Conservation (phyloP, 441 rosid species). For the Pelargonium fulgidum region DNA sequence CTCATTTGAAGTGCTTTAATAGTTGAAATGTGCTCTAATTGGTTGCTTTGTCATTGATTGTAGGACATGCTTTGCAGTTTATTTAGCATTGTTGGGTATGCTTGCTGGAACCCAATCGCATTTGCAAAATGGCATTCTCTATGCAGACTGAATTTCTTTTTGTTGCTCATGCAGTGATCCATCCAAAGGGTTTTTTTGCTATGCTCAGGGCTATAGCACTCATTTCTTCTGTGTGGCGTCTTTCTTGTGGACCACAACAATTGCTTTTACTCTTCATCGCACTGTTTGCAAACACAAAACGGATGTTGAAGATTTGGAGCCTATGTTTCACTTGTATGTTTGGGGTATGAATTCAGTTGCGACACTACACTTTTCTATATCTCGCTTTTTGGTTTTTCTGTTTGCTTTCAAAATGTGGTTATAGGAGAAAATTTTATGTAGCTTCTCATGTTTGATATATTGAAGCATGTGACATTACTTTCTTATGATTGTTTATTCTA, state of each 20-base stretch:
- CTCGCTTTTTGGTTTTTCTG: not conserved
- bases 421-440: too few relatives aligned
- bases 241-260: constrained; percentile 89
- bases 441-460: not conserved
- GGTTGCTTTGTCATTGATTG: too few relatives aligned
- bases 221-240: constrained; percentile 95
- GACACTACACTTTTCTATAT: not conserved
- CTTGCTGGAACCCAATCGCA: not conserved
- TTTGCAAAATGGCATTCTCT: not conserved
- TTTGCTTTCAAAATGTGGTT: not conserved
- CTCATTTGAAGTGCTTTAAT: not conserved
- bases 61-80: constrained; percentile 5
- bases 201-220: constrained; percentile 77
- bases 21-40: not conserved
- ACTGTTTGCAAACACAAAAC: constrained; percentile 87
- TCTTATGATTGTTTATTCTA: too few relatives aligned
- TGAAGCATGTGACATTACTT: too few relatives aligned
- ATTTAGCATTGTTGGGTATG: not conserved
- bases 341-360: constrained; percentile 60
- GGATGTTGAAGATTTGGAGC: constrained; percentile 93
- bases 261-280: constrained; percentile 94
- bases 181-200: constrained; percentile 77
- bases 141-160: not conserved
- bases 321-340: constrained; percentile 85
- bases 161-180: constrained; percentile 61